Base-by-base conservation (phyloP, 2,329 filamentous ascomycete species). In the Cadophora malorum region DNA sequence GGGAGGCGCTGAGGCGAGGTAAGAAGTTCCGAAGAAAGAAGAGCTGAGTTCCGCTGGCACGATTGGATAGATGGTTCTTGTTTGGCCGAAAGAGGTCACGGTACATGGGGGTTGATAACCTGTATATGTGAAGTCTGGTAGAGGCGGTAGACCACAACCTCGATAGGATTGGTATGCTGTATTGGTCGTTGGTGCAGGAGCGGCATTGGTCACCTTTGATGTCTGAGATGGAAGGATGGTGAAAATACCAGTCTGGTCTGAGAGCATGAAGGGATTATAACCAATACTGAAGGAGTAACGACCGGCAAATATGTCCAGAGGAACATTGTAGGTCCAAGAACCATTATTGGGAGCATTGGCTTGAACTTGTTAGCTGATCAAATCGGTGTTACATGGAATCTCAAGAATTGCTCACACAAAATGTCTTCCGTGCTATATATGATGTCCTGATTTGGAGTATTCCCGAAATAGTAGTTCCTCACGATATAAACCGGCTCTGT, bases 341-440 rank as follows among this genome's bases (percentile, higher is more conserved):
- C 69, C 69, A 56, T 71, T 71, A 47, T 71, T 71, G 1, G 64
- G 69, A 49, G 69, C 63, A 35, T 69, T 69, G 49, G 69, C 67
- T 71, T 10, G 41, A 1, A 19, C 2, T 1, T 58, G 49, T 70
- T 35, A 70, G 63, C 38, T 23, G 25, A 9, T 59, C 28, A 4
- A 21, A 8, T 28, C 25, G 14, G 35, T 7, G 58, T 21, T 9
- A 49, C 8, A 23, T 8, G 12, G 35, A 52, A 55, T 9, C 25
- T 55, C n/a, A 25, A 55, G 28, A 28, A 28, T 28, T 28, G 28
- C 66, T 61, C 59, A 69, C 69, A 70, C 55, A 70, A 60, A 60
- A 70, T 69, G 21, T 67, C 49, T 12, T 35, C 45, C 35, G 53
- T 63, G 41, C 21, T 49, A 25, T 70, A 67, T 33, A 66, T 55